Evolutionary conservation across 2,329 filamentous ascomycete species (phyloP).

Genomic region (Phaeoacremonium minimum): DNA sequence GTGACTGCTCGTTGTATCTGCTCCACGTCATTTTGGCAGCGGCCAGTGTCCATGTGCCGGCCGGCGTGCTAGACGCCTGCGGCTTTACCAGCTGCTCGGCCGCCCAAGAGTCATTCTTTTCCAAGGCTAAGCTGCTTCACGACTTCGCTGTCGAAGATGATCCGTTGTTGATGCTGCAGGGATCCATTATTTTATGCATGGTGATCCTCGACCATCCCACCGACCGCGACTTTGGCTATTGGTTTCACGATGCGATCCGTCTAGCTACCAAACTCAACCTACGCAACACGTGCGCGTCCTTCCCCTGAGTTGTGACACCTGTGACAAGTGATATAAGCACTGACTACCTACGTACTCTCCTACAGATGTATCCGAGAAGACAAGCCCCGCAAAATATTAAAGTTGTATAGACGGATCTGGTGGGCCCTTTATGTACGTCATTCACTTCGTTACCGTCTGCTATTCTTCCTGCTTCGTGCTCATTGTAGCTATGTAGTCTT

Average conservation of each 20-base stretch:
- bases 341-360: conserved; percentile 10
- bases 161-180: conserved; percentile 16
- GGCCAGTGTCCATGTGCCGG: conserved; percentile 15
- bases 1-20: conserved; percentile 16
- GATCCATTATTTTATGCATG: conserved; percentile 16
- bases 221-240: conserved; percentile 15
- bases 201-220: conserved; percentile 16
- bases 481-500: conserved; percentile 12
- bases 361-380: conserved; percentile 15
- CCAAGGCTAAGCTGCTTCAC: conserved; percentile 16
- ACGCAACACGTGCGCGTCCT: conserved; percentile 14
- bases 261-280: conserved; percentile 16
- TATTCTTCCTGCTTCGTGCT: conserved; percentile 13
- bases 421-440: conserved; percentile 16
- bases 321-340: conserved; percentile 8
- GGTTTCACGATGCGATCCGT: conserved; percentile 16
- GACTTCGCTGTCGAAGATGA: conserved; percentile 16
- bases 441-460: conserved; percentile 10
- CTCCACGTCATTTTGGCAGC: conserved; percentile 14
- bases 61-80: conserved; percentile 15
- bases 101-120: conserved; percentile 17
- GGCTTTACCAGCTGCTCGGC: conserved; percentile 15
- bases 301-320: background rate
- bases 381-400: conserved; percentile 14
- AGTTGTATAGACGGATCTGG: conserved; percentile 17